phyloP scores from a whole-genome alignment of 2,329 filamentous ascomycete genomes.

The Talaromyces albobiverticillius region DNA sequence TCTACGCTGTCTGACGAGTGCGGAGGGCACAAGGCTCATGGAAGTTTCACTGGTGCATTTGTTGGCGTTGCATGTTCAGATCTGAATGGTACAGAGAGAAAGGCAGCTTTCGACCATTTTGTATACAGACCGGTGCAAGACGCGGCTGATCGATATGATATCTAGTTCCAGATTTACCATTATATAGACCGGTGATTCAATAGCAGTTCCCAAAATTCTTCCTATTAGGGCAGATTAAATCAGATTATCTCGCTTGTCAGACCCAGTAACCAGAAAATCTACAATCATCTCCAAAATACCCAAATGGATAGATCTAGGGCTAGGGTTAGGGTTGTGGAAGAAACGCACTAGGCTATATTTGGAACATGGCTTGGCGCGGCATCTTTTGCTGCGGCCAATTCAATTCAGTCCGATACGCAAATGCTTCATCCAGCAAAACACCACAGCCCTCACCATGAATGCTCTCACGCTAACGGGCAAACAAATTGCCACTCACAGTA shows the following conservation, averaged over 20 bases:
- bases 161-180: neutral
- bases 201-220: too few relatives aligned
- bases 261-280: too few relatives aligned
- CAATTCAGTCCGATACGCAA: too few relatives aligned
- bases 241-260: too few relatives aligned
- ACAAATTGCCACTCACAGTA: neutral
- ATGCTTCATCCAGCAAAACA: neutral
- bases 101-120: conserved; percentile 12
- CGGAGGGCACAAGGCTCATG: conserved; percentile 14
- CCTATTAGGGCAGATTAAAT: too few relatives aligned
- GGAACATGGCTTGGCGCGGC: too few relatives aligned
- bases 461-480: neutral
- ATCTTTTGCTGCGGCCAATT: neutral
- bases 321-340: too few relatives aligned
- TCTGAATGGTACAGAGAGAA: conserved; percentile 11
- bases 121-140: conserved; percentile 12
- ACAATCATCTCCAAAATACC: too few relatives aligned
- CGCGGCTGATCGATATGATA: conserved; percentile 10
- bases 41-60: conserved; percentile 14
- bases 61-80: conserved; percentile 15
- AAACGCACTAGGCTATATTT: too few relatives aligned
- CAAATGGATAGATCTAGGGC: too few relatives aligned
- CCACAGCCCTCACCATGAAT: neutral
- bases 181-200: too few relatives aligned
- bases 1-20: conserved; percentile 13